Conservation (phyloP, 345 rosid genomes). For the Mangifera indica region DNA sequence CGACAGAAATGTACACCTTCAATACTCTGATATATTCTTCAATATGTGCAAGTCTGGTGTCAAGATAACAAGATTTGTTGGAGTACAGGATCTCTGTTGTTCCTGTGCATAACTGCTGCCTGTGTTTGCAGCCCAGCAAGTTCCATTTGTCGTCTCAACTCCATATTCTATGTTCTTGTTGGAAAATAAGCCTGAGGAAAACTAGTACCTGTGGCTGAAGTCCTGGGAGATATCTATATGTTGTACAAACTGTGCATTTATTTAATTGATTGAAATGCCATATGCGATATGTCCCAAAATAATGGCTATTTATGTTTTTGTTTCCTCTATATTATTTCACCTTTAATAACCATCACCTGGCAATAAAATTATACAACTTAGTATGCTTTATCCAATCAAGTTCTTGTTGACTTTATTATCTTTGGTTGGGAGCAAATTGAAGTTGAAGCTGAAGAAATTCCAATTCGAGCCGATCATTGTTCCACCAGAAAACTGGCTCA, state of each 20-base stretch:
- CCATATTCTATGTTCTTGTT: no score
- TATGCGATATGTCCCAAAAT: background rate
- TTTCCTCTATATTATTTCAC: background rate
- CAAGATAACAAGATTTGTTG: background rate
- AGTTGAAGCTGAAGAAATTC: no score
- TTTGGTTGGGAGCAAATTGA: no score
- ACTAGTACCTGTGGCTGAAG: background rate
- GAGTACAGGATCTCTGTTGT: background rate
- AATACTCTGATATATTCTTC: conserved; percentile 1
- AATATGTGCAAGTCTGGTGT: background rate
- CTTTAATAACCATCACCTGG: background rate
- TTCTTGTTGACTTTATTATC: no score
- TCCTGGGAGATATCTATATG: background rate
- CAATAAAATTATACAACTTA: background rate
- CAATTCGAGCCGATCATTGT: no score
- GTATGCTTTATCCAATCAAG: background rate
- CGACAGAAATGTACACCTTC: background rate
- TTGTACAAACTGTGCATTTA: background rate
- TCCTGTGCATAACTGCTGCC: background rate
- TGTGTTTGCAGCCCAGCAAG: no score
- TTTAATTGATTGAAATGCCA: background rate
- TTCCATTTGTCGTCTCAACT: no score
- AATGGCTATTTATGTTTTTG: background rate
- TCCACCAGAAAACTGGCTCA: no score
- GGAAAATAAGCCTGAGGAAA: background rate